A percentile compares a stretch with the other conserved stretches of the same genome.
Conservation (phyloP, 495 filamentous ascomycete species). For the Penicillium lividum region DNA sequence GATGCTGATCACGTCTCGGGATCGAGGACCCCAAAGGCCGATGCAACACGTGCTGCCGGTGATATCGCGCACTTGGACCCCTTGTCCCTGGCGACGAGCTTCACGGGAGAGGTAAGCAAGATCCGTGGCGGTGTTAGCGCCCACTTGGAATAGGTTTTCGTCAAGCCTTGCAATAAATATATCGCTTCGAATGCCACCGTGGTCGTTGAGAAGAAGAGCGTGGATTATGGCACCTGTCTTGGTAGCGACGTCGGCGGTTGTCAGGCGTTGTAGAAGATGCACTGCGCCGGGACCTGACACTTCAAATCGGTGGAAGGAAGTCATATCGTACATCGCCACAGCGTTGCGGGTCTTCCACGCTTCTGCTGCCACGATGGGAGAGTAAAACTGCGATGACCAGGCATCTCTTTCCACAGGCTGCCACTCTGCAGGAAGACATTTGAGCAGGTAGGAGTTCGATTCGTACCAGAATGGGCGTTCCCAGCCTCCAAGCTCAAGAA, state of each 20-base stretch:
- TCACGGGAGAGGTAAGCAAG: conserved; percentile 44
- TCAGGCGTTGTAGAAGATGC: conserved; percentile 45
- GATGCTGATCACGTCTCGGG: conserved; percentile 36
- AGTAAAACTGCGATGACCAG: conserved; percentile 48
- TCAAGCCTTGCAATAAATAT: conserved; percentile 42
- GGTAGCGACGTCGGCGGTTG: conserved; percentile 40
- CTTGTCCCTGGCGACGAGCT: conserved; percentile 39
- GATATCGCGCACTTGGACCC: conserved; percentile 48
- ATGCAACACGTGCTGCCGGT: conserved; percentile 53
- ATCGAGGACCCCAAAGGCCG: conserved; percentile 52
- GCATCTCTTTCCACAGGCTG: conserved; percentile 44
- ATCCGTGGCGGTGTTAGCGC: conserved; percentile 46
- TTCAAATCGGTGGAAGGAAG: conserved; percentile 50
- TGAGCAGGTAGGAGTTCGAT: conserved; percentile 41
- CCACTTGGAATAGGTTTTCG: conserved; percentile 44
- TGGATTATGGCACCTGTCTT: conserved; percentile 42
- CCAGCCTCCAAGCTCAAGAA: conserved; percentile 51
- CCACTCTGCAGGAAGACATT: conserved; percentile 44
- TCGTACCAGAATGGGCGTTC: conserved; percentile 56
- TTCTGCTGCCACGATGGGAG: conserved; percentile 50
- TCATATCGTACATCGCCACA: conserved; percentile 56
- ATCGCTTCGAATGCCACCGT: conserved; percentile 44
- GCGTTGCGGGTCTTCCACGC: conserved; percentile 55
- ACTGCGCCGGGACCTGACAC: conserved; percentile 48
- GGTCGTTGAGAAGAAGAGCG: conserved; percentile 44